A percentile compares a stretch with the other conserved stretches of the same genome.
Evolutionary conservation across 495 filamentous ascomycete genomes (phyloP).

Genomic region (Daldinia caldariorum): DNA sequence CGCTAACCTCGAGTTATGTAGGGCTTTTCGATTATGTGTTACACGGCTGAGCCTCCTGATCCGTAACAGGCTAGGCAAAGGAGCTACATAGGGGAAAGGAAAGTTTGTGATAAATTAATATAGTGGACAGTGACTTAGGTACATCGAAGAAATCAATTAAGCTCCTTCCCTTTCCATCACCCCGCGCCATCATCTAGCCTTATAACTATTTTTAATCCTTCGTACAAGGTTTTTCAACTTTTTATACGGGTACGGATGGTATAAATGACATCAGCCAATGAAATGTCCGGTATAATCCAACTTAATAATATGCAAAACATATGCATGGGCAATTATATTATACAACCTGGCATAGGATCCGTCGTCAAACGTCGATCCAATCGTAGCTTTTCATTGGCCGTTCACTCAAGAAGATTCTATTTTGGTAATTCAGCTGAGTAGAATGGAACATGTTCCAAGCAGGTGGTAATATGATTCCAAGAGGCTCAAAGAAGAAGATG

Average conservation of each 20-base stretch:
- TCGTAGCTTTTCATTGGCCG: background rate
- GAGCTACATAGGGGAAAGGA: background rate
- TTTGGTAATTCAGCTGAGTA: background rate
- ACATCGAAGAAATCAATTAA: background rate
- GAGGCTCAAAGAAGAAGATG: background rate
- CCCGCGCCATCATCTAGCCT: background rate
- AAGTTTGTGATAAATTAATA: background rate
- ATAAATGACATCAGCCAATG: background rate
- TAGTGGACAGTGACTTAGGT: too few relatives aligned
- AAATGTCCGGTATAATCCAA: background rate
- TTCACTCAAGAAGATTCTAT: background rate
- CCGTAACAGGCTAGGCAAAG: background rate
- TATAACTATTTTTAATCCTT: background rate
- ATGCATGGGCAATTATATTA: conserved; percentile 12
- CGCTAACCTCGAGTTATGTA: background rate
- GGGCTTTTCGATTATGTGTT: background rate
- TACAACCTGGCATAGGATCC: conserved; percentile 2
- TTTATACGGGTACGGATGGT: background rate
- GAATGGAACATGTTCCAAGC: background rate
- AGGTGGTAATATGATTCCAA: background rate
- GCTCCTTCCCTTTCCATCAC: background rate
- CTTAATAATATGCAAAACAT: background rate
- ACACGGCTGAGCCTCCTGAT: conserved; percentile 8
- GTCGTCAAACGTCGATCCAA: background rate
- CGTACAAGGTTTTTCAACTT: background rate